Conservation (phyloP, 805 yeast genomes). For the Tetrapisispora iriomotensis region DNA sequence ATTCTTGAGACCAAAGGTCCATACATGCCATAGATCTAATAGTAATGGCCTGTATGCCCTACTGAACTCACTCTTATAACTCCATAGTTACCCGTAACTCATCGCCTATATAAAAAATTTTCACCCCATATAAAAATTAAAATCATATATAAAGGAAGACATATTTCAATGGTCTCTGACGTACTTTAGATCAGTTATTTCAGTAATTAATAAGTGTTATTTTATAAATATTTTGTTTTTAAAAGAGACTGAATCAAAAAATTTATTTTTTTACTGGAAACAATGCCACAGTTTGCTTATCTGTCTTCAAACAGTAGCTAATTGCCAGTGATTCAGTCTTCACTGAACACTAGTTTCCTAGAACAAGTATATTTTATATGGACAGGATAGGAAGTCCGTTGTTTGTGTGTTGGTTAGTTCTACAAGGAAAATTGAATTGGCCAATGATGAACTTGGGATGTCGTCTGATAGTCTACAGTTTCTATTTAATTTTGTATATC, state of each 20-base stretch:
- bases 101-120: no score
- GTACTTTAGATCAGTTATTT: neutral
- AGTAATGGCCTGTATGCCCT: no score
- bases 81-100: no score
- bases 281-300: constrained; percentile 32
- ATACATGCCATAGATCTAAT: no score
- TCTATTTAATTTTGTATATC: neutral
- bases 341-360: constrained; percentile 31
- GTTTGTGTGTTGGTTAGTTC: constrained; percentile 22
- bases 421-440: constrained; percentile 1
- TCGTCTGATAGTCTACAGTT: constrained; percentile 31
- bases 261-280: constrained; percentile 21
- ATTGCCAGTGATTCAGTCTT: constrained; percentile 31
- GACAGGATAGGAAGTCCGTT: constrained; percentile 34
- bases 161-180: no score
- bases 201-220: neutral
- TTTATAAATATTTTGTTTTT: constrained; percentile 3
- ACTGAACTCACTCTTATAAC: neutral
- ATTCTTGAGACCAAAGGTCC: no score
- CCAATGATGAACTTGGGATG: constrained; percentile 30
- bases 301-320: constrained; percentile 30
- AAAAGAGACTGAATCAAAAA: constrained; percentile 28
- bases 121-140: no score
- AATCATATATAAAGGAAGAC: neutral
- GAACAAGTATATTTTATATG: constrained; percentile 16